Evolutionary conservation across 306 rosid species (phyloP).

Genomic region (Quercus cerris): DNA sequence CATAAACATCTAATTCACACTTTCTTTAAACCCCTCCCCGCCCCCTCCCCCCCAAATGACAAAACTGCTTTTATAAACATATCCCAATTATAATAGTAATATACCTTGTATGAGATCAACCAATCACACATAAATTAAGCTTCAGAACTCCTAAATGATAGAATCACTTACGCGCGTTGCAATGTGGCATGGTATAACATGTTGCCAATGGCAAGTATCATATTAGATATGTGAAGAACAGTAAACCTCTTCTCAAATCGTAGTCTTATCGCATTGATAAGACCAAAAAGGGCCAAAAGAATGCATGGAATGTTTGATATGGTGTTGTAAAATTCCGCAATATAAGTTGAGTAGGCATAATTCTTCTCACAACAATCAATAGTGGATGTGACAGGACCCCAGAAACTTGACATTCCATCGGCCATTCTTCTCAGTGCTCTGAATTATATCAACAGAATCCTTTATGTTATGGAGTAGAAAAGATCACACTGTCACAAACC

Average conservation of each 20-base stretch:
- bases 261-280: conserved; percentile 71
- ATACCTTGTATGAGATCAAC: background rate
- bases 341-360: conserved; percentile 68
- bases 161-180: conserved; percentile 66
- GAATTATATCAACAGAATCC: conserved; percentile 17
- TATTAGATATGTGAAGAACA: conserved; percentile 82
- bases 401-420: conserved; percentile 63
- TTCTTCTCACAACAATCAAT: conserved; percentile 81
- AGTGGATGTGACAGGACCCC: conserved; percentile 95
- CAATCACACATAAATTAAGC: conserved; percentile 2
- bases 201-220: conserved; percentile 87
- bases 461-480: conserved; percentile 17
- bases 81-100: conserved; percentile 5
- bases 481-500: conserved; percentile 38
- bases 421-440: conserved; percentile 49
- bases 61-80: background rate
- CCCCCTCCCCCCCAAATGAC: background rate
- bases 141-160: conserved; percentile 4
- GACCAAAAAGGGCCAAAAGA: conserved; percentile 86
- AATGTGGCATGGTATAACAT: conserved; percentile 91
- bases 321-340: conserved; percentile 91
- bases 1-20: background rate
- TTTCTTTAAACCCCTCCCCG: background rate
- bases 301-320: conserved; percentile 76
- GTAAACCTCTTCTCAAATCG: conserved; percentile 95